A percentile compares a stretch with the other conserved stretches of the same genome.
Conservation (phyloP, 78 protist genomes). For the Paratrimastix pyriformis region DNA sequence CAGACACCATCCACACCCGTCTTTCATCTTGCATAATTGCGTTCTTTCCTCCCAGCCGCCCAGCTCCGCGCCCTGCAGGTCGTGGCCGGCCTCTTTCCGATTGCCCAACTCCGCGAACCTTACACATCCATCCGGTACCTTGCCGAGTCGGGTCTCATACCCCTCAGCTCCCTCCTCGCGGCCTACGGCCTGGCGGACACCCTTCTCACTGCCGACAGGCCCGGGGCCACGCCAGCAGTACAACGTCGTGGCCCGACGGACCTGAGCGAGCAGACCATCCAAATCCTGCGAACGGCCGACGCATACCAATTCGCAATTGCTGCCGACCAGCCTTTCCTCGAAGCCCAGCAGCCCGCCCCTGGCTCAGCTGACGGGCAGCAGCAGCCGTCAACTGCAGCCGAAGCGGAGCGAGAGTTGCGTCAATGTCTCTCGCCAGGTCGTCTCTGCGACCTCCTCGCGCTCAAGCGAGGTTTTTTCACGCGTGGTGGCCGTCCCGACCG, state of each 20-base stretch:
- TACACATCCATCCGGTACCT: constrained; percentile 14
- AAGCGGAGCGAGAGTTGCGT: no score
- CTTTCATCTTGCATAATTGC: neutral
- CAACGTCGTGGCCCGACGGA: neutral
- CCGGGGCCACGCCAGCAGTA: neutral
- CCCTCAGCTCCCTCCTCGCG: neutral
- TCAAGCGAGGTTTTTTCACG: neutral
- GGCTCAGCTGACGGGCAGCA: no score
- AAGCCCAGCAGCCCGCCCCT: no score
- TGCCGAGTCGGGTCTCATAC: neutral
- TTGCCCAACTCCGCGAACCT: constrained; percentile 12
- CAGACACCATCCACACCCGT: no score
- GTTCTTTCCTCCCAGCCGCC: neutral
- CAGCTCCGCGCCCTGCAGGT: constrained; percentile 15
- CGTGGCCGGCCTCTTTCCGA: constrained; percentile 11
- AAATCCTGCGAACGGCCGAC: neutral
- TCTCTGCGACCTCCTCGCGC: no score
- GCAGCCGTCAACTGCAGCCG: no score
- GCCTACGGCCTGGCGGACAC: neutral
- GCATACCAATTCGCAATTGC: neutral
- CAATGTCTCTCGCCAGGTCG: no score
- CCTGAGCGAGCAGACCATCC: neutral
- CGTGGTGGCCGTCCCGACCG: neutral
- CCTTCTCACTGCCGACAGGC: neutral
- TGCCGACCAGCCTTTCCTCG: no score